Base-by-base conservation (phyloP, 2,329 filamentous ascomycete species). In the Neophaeococcomyces aloes region DNA sequence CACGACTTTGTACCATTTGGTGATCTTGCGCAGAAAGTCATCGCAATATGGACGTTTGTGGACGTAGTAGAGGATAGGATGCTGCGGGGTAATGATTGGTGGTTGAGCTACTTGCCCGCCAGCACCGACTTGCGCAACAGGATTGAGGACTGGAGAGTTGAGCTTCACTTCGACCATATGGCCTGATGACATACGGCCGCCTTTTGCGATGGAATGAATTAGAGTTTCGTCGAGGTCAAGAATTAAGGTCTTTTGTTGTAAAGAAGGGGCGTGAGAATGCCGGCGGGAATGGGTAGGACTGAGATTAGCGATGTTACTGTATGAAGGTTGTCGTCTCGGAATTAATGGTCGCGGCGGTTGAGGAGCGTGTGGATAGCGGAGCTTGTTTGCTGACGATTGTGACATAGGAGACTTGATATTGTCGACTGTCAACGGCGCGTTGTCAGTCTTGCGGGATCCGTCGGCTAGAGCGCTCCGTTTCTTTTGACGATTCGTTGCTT, bases 141-240 rank as follows among this genome's bases (percentile, higher is more conserved):
- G 80, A 17, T 35, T 42, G 14, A 19, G 25, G 34, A 86, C 75
- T 67, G 49, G 78, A 46, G 81, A 81, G 60, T 83, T 85, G 48
- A 94, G 74, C 56, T 87, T 87, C 51, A 98, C 91, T 67, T 98
- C 91, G 41, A 98, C 88, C 91, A 98, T 98, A 65, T 98, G 91
- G 14, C 91, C 91, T 15, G 86, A 89, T 56, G 86, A 89, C 81
- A 94, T 94, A 47, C 89, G 78, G 42, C 89, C 88, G 23, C 91
- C 91, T 62, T 95, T 95, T 48, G 89, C 88, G 75, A 96, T 87
- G 64, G 87, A 95, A 71, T 98, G 91, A 54, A 98, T 98, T 53
- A 98, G 68, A 0, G 91, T 98, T 65, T 98, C 91, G 64, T 98
- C 91, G 14, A 98, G 76, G 61, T 98, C 91, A 41, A 98, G 73